These are phyloP conservation scores for Ceratorhiza oryzae-sativae DNA, from an alignment of 1,284 basidiomycete genomes.

Conservation along the genomic window DNA sequence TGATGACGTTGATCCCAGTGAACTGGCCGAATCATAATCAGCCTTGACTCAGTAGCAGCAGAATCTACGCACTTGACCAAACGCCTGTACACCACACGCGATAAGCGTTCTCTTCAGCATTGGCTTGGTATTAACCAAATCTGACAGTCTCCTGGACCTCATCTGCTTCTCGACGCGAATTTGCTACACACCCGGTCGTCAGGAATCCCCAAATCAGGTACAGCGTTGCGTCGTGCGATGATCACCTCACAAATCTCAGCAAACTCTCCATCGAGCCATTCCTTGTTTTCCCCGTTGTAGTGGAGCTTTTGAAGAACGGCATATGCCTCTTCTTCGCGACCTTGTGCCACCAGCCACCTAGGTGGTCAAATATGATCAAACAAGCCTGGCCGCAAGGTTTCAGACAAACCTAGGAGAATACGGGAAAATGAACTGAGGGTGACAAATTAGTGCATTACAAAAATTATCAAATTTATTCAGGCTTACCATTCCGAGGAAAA, in stretches of 20 bases:
- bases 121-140: conserved; percentile 34
- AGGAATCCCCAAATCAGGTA: neutral
- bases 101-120: conserved; percentile 30
- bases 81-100: conserved; percentile 34
- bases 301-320: conserved; percentile 24
- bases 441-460: neutral
- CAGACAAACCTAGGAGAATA: conserved; percentile 23
- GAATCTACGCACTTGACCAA: conserved; percentile 6
- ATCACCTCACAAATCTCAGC: conserved; percentile 33
- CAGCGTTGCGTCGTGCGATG: neutral
- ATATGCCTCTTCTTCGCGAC: conserved; percentile 73
- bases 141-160: conserved; percentile 11
- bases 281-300: conserved; percentile 15
- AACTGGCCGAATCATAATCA: neutral
- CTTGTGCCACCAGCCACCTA: conserved; percentile 76
- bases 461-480: neutral
- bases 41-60: neutral
- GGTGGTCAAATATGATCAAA: conserved; percentile 11
- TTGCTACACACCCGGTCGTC: conserved; percentile 4
- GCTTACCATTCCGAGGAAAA: conserved; percentile 53
- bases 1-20: conserved; percentile 35
- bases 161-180: conserved; percentile 24
- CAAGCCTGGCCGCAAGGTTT: neutral
- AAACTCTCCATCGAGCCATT: conserved; percentile 33
- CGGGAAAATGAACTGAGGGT: conserved; percentile 15